phyloP scores from a whole-genome alignment of 1,284 basidiomycete species.

The Leccinum fallax region DNA sequence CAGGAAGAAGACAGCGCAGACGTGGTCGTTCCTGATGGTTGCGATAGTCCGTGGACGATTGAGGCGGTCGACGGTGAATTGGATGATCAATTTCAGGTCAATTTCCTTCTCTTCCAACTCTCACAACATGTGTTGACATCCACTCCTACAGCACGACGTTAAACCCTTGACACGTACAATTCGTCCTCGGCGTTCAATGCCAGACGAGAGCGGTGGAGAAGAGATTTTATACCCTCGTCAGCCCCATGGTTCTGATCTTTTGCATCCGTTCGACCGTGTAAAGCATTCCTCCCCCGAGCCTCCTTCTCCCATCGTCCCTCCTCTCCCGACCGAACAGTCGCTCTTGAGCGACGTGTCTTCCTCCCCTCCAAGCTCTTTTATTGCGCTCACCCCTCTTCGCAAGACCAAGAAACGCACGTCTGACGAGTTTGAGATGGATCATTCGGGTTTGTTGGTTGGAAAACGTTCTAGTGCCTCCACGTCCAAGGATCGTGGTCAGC shows the following conservation, averaged over 20 bases:
- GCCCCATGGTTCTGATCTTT: slow-evolving; percentile 37
- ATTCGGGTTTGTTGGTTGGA: slow-evolving; percentile 58
- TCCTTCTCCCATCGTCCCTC: slow-evolving; percentile 31
- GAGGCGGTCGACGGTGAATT: slow-evolving; percentile 79
- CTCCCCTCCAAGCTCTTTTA: slow-evolving; percentile 66
- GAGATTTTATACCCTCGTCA: slow-evolving; percentile 82
- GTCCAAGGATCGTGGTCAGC: slow-evolving; percentile 31
- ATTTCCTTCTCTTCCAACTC: slow-evolving; percentile 1
- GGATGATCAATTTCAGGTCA: slow-evolving; percentile 68
- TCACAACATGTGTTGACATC: slow-evolving; percentile 9
- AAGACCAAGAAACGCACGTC: slow-evolving; percentile 76
- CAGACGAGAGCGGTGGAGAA: slow-evolving; percentile 80
- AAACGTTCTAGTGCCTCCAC: slow-evolving; percentile 44
- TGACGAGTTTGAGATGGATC: slow-evolving; percentile 80
- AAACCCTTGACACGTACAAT: slow-evolving; percentile 49
- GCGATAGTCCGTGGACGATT: slow-evolving; percentile 85
- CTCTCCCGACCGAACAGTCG: slow-evolving; percentile 28
- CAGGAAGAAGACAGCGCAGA: slow-evolving; percentile 48
- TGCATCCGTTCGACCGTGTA: slow-evolving; percentile 39
- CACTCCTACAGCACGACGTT: slow-evolving; percentile 39
- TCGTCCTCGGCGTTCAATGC: slow-evolving; percentile 60
- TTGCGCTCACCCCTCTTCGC: slow-evolving; percentile 46
- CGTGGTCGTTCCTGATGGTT: slow-evolving; percentile 43
- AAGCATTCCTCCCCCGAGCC: slow-evolving; percentile 34
- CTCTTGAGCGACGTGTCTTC: slow-evolving; percentile 34